Evolutionary conservation across 495 filamentous ascomycete genomes (phyloP), one percentile per base, ranked within the genome.

Genomic region (Trichoderma orchidacearum): DNA sequence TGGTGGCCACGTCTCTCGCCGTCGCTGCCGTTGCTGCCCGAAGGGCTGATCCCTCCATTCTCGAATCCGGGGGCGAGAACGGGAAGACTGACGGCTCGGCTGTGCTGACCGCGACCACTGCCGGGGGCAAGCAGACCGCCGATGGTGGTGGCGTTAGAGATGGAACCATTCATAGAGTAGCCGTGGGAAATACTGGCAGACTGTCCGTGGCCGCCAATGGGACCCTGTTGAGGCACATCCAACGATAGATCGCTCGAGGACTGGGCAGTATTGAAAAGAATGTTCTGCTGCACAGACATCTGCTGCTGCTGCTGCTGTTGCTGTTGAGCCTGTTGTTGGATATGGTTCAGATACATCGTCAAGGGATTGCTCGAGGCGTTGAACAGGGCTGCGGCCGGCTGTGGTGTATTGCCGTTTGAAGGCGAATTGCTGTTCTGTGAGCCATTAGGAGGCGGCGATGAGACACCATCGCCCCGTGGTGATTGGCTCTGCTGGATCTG

Each of bases 301-400:
- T 84, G 81, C 31, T 85, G 81, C 57, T 85, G 82, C 54, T 85
- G 80, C 54, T 90, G 86, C 50, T 84, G 81, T 41, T 85, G 83
- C 58, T 91, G 86, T 34, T 85, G 80, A 21, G 87, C 84, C 66
- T 92, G 86, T 27, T 87, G 80, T 3, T 83, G 89, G 53, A 90
- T 85, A 66, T 95, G 89, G 67, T 81, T 87, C 36, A 96, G 80
- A 68, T 95, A 96, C 84, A 96, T 79, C n/a, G 89, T 94, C 64
- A 98, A 71, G 0, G 93, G 93, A 68, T 98, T 98, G 75, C 80
- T 91, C 56, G 76, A 83, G 35, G 79, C 81, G 66, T 92, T 92
- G 66, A 95, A 80, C 57, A 95, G 76, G 5, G 81, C 80, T 3
- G 86, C 66, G 50, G 70, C 57, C 53, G 71, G 60, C 45, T 74